These are phyloP conservation scores for Conticribra weissflogii DNA, from an alignment of 108 stramenopile genomes.

Conservation along the genomic window DNA sequence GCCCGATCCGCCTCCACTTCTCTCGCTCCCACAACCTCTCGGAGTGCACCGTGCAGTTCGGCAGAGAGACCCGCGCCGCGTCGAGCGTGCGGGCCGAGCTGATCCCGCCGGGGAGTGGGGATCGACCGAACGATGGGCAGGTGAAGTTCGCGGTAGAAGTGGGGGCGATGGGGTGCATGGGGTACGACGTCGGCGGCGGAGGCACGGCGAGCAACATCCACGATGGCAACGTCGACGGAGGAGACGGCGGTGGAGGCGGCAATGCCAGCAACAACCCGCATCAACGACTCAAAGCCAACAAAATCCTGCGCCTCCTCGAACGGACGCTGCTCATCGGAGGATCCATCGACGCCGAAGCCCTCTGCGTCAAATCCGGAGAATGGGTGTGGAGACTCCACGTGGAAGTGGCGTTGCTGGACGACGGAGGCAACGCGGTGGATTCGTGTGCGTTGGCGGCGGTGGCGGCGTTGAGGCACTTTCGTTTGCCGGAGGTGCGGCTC, in stretches of 20 bases:
- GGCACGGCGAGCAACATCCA: constrained; percentile 48
- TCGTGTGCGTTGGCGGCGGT: constrained; percentile 88
- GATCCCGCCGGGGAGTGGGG: constrained; percentile 79
- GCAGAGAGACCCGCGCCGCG: constrained; percentile 60
- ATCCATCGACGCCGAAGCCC: constrained; percentile 89
- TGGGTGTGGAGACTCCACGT: constrained; percentile 91
- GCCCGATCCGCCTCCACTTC: constrained; percentile 67
- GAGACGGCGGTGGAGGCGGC: no score
- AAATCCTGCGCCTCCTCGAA: constrained; percentile 75
- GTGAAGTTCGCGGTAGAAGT: constrained; percentile 85
- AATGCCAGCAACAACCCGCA: no score
- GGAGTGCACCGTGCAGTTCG: constrained; percentile 82
- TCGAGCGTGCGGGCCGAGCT: constrained; percentile 62
- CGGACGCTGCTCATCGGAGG: constrained; percentile 74
- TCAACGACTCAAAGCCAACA: constrained; percentile 63
- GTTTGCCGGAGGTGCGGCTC: constrained; percentile 79
- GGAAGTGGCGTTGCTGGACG: constrained; percentile 78
- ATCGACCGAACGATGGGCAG: constrained; percentile 90
- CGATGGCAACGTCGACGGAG: constrained; percentile 35
- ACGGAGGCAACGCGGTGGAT: constrained; percentile 88
- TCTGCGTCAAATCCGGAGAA: constrained; percentile 79
- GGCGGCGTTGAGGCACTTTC: constrained; percentile 91
- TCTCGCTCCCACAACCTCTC: constrained; percentile 71
- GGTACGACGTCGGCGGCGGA: constrained; percentile 55
- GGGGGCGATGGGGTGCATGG: constrained; percentile 81